Evolutionary conservation across 2,329 filamentous ascomycete genomes (phyloP).

Genomic region (Pseudovirgaria hyperparasitica): DNA sequence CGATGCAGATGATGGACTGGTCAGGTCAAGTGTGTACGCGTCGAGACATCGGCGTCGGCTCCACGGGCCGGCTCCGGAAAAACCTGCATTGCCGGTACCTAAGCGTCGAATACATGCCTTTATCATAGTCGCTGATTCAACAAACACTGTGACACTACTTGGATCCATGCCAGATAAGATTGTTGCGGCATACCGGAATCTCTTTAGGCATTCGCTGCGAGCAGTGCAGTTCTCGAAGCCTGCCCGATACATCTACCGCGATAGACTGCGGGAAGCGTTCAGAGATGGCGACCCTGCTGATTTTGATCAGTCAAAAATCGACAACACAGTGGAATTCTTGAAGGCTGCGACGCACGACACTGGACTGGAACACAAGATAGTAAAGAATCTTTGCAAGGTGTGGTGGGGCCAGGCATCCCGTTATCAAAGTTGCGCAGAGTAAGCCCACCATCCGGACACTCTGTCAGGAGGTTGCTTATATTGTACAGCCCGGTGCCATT

Average conservation of each 20-base stretch:
- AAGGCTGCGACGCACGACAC: conserved; percentile 47
- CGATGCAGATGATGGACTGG: too few relatives aligned
- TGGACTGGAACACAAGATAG: conserved; percentile 58
- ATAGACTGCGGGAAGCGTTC: conserved; percentile 32
- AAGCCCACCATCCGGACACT: too few relatives aligned
- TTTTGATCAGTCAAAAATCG: conserved; percentile 34
- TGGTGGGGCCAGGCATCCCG: conserved; percentile 34
- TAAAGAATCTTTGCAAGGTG: conserved; percentile 51
- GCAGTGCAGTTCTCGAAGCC: conserved; percentile 62
- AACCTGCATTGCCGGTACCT: too few relatives aligned
- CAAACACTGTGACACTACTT: too few relatives aligned
- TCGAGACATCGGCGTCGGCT: too few relatives aligned
- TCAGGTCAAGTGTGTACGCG: too few relatives aligned
- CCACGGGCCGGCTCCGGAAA: too few relatives aligned
- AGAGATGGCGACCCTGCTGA: conserved; percentile 18
- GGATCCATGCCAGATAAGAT: conserved; percentile 32
- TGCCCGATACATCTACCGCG: conserved; percentile 48
- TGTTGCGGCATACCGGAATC: conserved; percentile 53
- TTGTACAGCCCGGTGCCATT: too few relatives aligned
- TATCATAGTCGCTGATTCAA: too few relatives aligned
- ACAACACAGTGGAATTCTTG: conserved; percentile 59
- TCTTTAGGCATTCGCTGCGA: conserved; percentile 54
- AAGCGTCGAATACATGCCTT: too few relatives aligned
- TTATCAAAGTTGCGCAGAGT: too few relatives aligned
- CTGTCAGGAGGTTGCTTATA: too few relatives aligned